phyloP scores from a whole-genome alignment of 768 basidiomycete genomes.

The Tricholoma bakamatsutake region DNA sequence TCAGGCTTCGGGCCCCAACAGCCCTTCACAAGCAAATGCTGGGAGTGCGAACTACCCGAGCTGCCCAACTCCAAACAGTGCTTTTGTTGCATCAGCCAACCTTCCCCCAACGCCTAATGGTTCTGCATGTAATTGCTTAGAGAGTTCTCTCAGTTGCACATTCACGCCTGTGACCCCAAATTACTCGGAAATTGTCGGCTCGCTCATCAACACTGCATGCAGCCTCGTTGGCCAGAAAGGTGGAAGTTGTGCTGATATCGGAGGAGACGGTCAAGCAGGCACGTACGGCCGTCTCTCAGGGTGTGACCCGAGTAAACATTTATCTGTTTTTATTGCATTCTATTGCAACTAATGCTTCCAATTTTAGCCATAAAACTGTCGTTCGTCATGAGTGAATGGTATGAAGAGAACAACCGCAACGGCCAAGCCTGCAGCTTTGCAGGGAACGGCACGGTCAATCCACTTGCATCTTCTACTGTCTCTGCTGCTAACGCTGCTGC shows the following conservation, averaged over 20 bases:
- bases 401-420: conserved; percentile 54
- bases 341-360: conserved; percentile 5
- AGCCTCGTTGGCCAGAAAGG: conserved; percentile 62
- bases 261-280: conserved; percentile 67
- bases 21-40: conserved; percentile 40
- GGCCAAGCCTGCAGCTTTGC: conserved; percentile 67
- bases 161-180: conserved; percentile 63
- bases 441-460: conserved; percentile 80
- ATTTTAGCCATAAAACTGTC: conserved; percentile 67
- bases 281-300: conserved; percentile 69
- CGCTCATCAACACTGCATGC: conserved; percentile 65
- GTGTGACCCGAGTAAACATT: conserved; percentile 70
- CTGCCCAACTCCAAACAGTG: conserved; percentile 60
- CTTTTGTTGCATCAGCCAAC: conserved; percentile 57
- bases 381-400: conserved; percentile 78
- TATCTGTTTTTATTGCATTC: not conserved
- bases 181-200: conserved; percentile 53
- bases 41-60: conserved; percentile 47
- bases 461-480: conserved; percentile 40
- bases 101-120: conserved; percentile 85
- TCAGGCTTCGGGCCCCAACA: conserved; percentile 51
- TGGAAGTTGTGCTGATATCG: conserved; percentile 62
- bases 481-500: conserved; percentile 50
- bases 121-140: conserved; percentile 72
- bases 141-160: conserved; percentile 60